Conservation (phyloP, 2,329 filamentous ascomycete genomes). For the Colletotrichum scovillei region DNA sequence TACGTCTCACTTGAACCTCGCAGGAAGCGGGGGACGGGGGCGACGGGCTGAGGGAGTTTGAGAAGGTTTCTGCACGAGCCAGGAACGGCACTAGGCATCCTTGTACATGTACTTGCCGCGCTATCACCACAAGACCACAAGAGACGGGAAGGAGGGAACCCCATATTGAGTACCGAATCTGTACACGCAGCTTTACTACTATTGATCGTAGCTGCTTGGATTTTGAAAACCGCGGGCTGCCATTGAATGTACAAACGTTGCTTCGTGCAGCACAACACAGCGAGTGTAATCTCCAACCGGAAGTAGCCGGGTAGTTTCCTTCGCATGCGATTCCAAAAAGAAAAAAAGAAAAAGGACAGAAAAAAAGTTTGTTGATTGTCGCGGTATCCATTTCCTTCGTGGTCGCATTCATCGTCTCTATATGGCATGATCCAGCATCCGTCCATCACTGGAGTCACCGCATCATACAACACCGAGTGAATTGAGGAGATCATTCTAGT, state of each 20-base stretch:
- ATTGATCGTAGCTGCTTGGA: neutral
- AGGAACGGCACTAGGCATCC: slow-evolving; percentile 4
- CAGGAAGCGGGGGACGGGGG: slow-evolving; percentile 21
- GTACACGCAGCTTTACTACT: slow-evolving; percentile 6
- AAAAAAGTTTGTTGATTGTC: neutral
- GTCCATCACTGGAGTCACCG: too few relatives aligned
- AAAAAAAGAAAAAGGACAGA: slow-evolving; percentile 23
- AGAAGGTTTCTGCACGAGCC: slow-evolving; percentile 58
- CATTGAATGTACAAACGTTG: neutral
- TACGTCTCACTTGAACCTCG: neutral
- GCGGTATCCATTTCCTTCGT: neutral
- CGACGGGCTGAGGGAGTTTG: slow-evolving; percentile 58
- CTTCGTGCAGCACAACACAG: neutral
- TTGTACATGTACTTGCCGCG: slow-evolving; percentile 50
- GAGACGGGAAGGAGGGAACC: neutral
- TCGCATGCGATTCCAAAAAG: neutral
- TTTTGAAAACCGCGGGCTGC: neutral
- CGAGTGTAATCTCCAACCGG: neutral
- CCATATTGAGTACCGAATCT: neutral
- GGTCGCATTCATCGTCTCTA: slow-evolving; percentile 2
- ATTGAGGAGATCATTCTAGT: neutral
- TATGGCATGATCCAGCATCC: neutral
- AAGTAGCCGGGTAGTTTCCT: neutral
- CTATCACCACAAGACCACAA: slow-evolving; percentile 17
- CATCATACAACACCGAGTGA: neutral